A percentile compares a stretch with the other conserved stretches of the same genome.
Evolutionary conservation across 306 rosid genomes (phyloP).

Genomic region (Glycine latifolia): DNA sequence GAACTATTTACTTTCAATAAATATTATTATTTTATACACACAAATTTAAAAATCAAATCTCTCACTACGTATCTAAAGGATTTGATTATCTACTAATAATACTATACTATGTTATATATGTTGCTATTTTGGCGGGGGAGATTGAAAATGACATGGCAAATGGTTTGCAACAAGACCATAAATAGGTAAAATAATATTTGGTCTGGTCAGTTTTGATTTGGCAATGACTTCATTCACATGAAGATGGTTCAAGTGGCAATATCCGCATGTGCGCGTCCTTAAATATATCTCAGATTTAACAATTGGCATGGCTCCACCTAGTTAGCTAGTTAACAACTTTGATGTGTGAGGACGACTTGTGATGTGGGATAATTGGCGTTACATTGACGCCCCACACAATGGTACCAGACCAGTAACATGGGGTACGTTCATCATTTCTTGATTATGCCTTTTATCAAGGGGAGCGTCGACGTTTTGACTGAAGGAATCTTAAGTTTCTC

Average conservation of each 20-base stretch:
- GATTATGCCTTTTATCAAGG: too few species aligned
- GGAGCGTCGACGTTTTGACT: too few species aligned
- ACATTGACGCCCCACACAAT: not conserved
- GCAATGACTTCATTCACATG: not conserved
- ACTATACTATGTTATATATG: not conserved
- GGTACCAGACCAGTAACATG: not conserved
- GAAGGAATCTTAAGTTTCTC: too few species aligned
- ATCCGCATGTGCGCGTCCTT: constrained; percentile 1
- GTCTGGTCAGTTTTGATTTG: not conserved
- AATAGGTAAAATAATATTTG: constrained; percentile 6
- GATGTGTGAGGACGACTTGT: not conserved
- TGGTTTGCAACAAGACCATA: not conserved
- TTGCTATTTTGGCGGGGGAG: not conserved
- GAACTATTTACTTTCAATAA: too few species aligned
- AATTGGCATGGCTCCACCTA: constrained; percentile 14
- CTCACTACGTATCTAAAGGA: too few species aligned
- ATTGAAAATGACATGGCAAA: constrained; percentile 23
- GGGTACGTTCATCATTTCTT: too few species aligned
- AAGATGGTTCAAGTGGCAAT: constrained; percentile 4
- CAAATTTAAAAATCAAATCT: too few species aligned
- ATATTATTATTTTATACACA: too few species aligned
- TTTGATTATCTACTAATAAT: too few species aligned
- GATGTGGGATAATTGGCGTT: not conserved
- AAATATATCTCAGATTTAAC: not conserved
- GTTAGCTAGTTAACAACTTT: not conserved